A percentile compares a stretch with the other conserved stretches of the same genome.
phyloP scores from a whole-genome alignment of 768 basidiomycete genomes.

The Astraeus odoratus region DNA sequence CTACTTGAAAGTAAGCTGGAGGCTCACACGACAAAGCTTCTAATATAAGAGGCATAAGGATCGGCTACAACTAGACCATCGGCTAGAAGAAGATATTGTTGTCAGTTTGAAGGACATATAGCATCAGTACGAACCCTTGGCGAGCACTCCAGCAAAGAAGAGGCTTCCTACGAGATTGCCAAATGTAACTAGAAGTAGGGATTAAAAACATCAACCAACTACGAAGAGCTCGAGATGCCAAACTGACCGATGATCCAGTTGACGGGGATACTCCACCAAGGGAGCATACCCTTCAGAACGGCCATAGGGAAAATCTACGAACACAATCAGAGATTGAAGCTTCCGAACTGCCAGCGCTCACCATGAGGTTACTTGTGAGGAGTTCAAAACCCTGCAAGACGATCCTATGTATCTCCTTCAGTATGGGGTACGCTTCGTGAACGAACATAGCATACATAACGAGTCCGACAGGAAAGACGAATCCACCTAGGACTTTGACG shows the following conservation, averaged over 20 bases:
- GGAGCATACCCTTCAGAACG: slow-evolving; percentile 48
- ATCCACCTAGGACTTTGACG: slow-evolving; percentile 56
- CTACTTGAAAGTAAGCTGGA: background rate
- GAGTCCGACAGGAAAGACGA: slow-evolving; percentile 72
- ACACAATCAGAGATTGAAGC: background rate
- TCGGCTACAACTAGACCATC: slow-evolving; percentile 51
- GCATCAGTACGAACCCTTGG: slow-evolving; percentile 44
- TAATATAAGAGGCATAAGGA: slow-evolving; percentile 52
- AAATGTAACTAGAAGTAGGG: slow-evolving; percentile 44
- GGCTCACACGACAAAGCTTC: slow-evolving; percentile 49
- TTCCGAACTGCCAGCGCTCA: slow-evolving; percentile 18
- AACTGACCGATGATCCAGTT: slow-evolving; percentile 62
- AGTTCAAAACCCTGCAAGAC: slow-evolving; percentile 64
- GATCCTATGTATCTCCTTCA: slow-evolving; percentile 55
- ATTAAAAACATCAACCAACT: background rate
- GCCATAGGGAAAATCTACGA: slow-evolving; percentile 65
- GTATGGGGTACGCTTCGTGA: background rate
- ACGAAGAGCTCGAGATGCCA: background rate
- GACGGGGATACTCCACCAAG: slow-evolving; percentile 61
- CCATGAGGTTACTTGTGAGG: slow-evolving; percentile 74
- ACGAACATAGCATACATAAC: slow-evolving; percentile 44
- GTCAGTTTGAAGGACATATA: background rate
- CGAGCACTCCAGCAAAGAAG: slow-evolving; percentile 64
- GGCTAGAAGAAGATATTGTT: slow-evolving; percentile 29
- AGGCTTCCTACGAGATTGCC: slow-evolving; percentile 65